These are phyloP conservation scores for maize (Zea mays) DNA, from an alignment of 176 grass and related monocot genomes.

Conservation along the genomic window Zm-B73-REFERENCE-NAM-5.0 NC_050098.1:134810501-134811000, in stretches of 20 bases:
- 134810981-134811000: too few species aligned
- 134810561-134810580: background rate
- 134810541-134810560: background rate
- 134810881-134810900: too few species aligned
- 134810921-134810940: too few species aligned
- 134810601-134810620: background rate
- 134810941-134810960: too few species aligned
- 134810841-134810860: too few species aligned
- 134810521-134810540: background rate
- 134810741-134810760: background rate
- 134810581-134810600: background rate
- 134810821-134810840: too few species aligned
- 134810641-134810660: background rate
- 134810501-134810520: constrained; percentile 28
- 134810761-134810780: background rate
- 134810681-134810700: background rate
- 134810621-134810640: background rate
- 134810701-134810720: background rate
- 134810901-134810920: too few species aligned
- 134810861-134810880: too few species aligned
- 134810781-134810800: background rate
- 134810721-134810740: background rate
- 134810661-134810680: background rate
- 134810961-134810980: too few species aligned
- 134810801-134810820: background rate